phyloP scores from a whole-genome alignment of 208 protist genomes.

The Crithidia sp. region DNA sequence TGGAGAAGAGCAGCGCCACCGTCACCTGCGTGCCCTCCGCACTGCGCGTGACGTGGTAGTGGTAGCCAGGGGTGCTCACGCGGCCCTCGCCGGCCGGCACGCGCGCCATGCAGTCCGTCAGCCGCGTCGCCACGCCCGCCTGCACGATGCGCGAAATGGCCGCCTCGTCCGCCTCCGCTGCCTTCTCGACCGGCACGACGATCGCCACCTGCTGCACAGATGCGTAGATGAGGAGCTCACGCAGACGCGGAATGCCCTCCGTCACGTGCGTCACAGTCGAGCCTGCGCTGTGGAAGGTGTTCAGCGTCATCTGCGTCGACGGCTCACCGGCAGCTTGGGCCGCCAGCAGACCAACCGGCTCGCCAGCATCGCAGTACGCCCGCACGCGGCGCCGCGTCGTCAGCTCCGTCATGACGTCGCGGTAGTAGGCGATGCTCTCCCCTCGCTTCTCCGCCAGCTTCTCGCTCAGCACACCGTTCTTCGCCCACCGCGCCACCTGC shows the following conservation, averaged over 20 bases:
- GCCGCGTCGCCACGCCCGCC: slow-evolving; percentile 57
- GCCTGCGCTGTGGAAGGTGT: slow-evolving; percentile 99
- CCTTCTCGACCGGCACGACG: slow-evolving; percentile 84
- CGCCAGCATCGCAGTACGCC: slow-evolving; percentile 92
- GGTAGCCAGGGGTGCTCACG: slow-evolving; percentile 37
- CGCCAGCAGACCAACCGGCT: slow-evolving; percentile 97
- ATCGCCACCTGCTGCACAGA: slow-evolving; percentile 87
- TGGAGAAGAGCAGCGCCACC: slow-evolving; percentile 84
- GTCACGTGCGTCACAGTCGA: slow-evolving; percentile 99
- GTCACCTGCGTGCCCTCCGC: slow-evolving; percentile 53
- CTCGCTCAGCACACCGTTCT: slow-evolving; percentile 44
- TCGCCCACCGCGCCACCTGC: slow-evolving; percentile 78
- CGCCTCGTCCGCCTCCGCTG: slow-evolving; percentile 58
- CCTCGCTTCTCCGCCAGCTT: slow-evolving; percentile 69
- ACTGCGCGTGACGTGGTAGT: slow-evolving; percentile 67
- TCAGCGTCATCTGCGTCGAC: slow-evolving; percentile 99
- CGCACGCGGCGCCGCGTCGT: slow-evolving; percentile 59
- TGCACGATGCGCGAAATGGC: slow-evolving; percentile 62
- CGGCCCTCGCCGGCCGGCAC: background rate
- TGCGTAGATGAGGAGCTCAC: slow-evolving; percentile 99
- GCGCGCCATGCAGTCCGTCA: slow-evolving; percentile 75
- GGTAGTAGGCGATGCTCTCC: slow-evolving; percentile 67
- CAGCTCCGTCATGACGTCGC: slow-evolving; percentile 61
- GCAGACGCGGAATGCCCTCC: slow-evolving; percentile 99
- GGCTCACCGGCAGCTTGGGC: slow-evolving; percentile 99